Evolutionary conservation across 2,329 filamentous ascomycete genomes (phyloP).

Genomic region (Cladosporium sp.): DNA sequence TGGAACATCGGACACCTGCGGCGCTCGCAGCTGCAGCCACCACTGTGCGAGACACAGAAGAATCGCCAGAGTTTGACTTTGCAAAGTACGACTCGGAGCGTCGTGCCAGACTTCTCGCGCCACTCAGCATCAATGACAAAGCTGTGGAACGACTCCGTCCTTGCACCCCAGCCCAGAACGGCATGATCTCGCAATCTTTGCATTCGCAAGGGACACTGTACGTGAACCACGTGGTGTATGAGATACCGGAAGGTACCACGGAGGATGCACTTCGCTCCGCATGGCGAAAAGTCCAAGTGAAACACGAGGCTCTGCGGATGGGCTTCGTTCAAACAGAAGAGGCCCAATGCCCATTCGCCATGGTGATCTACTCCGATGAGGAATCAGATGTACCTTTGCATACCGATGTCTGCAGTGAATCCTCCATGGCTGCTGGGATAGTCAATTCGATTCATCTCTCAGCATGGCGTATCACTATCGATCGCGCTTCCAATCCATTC

Average conservation of each 20-base stretch:
- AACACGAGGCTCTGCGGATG: constrained; percentile 73
- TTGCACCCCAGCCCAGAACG: constrained; percentile 77
- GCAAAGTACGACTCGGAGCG: constrained; percentile 52
- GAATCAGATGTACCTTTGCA: neutral
- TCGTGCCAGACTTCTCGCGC: constrained; percentile 37
- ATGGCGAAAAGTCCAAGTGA: constrained; percentile 58
- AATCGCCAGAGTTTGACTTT: constrained; percentile 50
- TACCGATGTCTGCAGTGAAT: neutral
- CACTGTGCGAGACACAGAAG: neutral
- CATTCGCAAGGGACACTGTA: constrained; percentile 69
- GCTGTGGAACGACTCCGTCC: constrained; percentile 63
- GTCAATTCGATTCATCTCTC: constrained; percentile 54
- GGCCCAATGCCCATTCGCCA: constrained; percentile 66
- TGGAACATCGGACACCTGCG: constrained; percentile 53
- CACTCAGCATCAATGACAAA: constrained; percentile 24
- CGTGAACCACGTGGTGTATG: constrained; percentile 69
- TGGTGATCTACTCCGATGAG: constrained; percentile 62
- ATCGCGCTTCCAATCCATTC: constrained; percentile 31
- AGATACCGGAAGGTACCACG: constrained; percentile 48
- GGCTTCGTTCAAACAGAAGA: constrained; percentile 69
- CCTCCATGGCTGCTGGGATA: constrained; percentile 33
- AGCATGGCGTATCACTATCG: constrained; percentile 64
- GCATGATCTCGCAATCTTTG: constrained; percentile 75
- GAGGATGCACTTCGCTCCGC: constrained; percentile 53
- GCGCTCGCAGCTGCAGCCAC: constrained; percentile 27